phyloP scores from a whole-genome alignment of 2,329 filamentous ascomycete species.

The Fusarium paranaense region DNA sequence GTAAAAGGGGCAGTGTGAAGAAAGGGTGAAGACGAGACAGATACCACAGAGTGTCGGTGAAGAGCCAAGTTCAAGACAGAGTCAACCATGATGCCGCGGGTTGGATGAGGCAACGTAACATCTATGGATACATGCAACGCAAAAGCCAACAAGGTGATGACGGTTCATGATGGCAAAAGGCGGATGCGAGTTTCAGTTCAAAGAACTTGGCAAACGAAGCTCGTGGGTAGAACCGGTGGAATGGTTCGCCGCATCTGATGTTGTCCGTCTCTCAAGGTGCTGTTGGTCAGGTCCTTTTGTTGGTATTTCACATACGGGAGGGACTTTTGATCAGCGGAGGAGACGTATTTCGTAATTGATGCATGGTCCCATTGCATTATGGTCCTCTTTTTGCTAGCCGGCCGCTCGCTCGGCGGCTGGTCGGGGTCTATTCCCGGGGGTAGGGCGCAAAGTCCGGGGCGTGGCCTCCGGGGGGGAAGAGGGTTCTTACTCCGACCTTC shows the following conservation, averaged over 20 bases:
- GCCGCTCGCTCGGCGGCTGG: slow-evolving; percentile 11
- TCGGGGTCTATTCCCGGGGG: slow-evolving; percentile 24
- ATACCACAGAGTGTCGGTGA: slow-evolving; percentile 20
- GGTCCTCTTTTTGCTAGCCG: background rate
- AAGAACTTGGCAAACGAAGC: slow-evolving; percentile 3
- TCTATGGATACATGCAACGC: background rate
- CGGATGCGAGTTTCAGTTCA: slow-evolving; percentile 22
- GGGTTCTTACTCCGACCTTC: slow-evolving; percentile 38
- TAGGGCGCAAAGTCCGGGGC: slow-evolving; percentile 13
- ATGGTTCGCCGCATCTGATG: slow-evolving; percentile 17
- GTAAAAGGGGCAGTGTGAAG: slow-evolving; percentile 11
- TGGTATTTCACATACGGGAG: slow-evolving; percentile 26
- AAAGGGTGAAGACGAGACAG: slow-evolving; percentile 14
- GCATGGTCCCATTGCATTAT: slow-evolving; percentile 16
- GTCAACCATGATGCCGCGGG: background rate
- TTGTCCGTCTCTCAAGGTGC: background rate
- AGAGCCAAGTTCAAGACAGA: background rate
- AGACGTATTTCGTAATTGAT: slow-evolving; percentile 37
- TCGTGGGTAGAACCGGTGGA: slow-evolving; percentile 24
- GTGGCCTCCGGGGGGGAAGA: slow-evolving; percentile 21
- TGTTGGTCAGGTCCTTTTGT: slow-evolving; percentile 21
- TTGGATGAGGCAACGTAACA: slow-evolving; percentile 26
- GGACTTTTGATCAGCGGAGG: slow-evolving; percentile 38
- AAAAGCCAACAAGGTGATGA: background rate
- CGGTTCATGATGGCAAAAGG: slow-evolving; percentile 1